Base-by-base conservation (phyloP, 2,329 filamentous ascomycete genomes). In the Phialophora verrucosa region DNA sequence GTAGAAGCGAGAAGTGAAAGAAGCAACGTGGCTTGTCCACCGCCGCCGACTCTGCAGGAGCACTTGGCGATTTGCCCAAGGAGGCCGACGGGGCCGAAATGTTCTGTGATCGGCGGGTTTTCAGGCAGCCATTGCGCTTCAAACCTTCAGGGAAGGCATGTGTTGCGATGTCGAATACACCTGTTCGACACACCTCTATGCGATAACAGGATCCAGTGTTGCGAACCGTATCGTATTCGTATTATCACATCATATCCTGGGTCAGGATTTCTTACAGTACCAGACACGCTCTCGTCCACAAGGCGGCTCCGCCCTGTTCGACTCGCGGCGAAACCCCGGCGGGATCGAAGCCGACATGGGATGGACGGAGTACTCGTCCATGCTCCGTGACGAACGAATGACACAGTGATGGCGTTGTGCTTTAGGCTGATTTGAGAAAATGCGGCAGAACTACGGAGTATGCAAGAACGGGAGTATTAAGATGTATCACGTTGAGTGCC, bases 381-480 rank as follows among this genome's bases (percentile, higher is more conserved):
- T 25, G 2, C 23, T 25, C 23, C 23, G 23, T 25, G 2, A 38
- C 10, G 10, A 38, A 42, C 38, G 38, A 42, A 55, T 55, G 25
- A 55, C 51, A 55, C 51, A 20, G 35, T 32, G 27, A 55, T 27
- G 8, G 6, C 3, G 51, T 27, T 27, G 23, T 32, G 51, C 51
- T 55, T 55, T 55, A 55, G 51, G 27, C 51, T 55, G 51, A 55
- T 55, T 29, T 6, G 20, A 8, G 20, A 12, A 55, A 17, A 55
- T n/a, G 17, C 51, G 51, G 51, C 27, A 17, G 51, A 55, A 29
- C 27, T 32, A 32, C 25, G 20, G 8, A 11, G 10, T n/a, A n/a
- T n/a, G n/a, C n/a, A n/a, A n/a, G n/a, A n/a, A n/a, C n/a, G n/a
- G n/a, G n/a, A n/a, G n/a, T n/a, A n/a, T n/a, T n/a, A n/a, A n/a